Base-by-base conservation (phyloP, 257 asterid genomes). In the Gentiana dahurica region DNA sequence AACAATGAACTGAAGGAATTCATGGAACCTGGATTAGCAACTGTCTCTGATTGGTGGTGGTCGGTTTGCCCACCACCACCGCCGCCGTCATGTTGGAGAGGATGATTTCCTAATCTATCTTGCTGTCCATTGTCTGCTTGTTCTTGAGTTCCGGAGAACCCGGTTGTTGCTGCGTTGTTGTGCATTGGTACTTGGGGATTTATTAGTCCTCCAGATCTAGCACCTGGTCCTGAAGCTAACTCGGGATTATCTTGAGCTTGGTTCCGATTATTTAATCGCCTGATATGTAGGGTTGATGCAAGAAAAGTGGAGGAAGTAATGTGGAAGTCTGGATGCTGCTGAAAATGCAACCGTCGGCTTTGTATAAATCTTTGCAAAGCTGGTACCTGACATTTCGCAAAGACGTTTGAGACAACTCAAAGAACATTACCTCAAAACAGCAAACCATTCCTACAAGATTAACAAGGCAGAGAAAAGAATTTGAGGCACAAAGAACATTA, bases 361-460 rank as follows among this genome's bases (percentile, higher is more conserved):
- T 87, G 98, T 83, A 87, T 78, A 72, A 78, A 91, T 75, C 97
- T 85, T 76, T 85, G 98, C 73, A 91, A 66, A 53, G 98, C 97
- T 2, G 98, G 98, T 63, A 91, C 95, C 98, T 91, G 83, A 41
- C 6, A 54, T 12, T 36, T 34, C 49, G 10, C 9, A 8, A 34
- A 24, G 24, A 24, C 24, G 24, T 24, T 24, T 24, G 24, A 24
- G 24, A 68, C 1, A 9, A 12, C 6, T 35, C 6, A 32, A 51
- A 41, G 38, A 7, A 58, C 24, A 32, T 15, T 34, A 4, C 47
- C 9, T 34, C 11, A 15, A 46, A 52, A 50, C 8, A 11, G 10
- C 13, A 56, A 34, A 36, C n/a, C 37, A 35, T 8, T 1, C 2
- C 6, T 41, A 2, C 6, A 41, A 41, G 46, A 1, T 10, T 2